Percentiles rank a stretch among this genome's conserved stretches.
Evolutionary conservation across 306 rosid genomes (phyloP).

Genomic region (Acmispon strigosus): DNA sequence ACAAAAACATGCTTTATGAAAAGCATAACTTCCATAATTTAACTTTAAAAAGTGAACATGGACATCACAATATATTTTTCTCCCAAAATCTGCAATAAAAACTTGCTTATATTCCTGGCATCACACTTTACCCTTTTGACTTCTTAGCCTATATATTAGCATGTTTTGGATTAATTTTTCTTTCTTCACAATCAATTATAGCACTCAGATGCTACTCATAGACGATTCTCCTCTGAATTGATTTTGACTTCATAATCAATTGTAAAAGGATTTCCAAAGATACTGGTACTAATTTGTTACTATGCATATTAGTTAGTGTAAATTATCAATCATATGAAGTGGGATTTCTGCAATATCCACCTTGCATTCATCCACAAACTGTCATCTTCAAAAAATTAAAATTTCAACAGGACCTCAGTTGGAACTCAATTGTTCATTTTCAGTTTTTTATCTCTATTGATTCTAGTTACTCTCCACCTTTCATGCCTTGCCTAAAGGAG

Average conservation of each 20-base stretch:
- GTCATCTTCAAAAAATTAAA: neutral
- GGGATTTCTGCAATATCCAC: neutral
- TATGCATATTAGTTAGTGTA: neutral
- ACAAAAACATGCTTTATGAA: conserved; percentile 33
- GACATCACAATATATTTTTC: conserved; percentile 24
- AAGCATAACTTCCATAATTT: conserved; percentile 43
- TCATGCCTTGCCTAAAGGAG: conserved; percentile 27
- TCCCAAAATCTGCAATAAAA: conserved; percentile 20
- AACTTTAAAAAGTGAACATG: conserved; percentile 29
- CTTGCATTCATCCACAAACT: neutral
- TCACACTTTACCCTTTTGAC: conserved; percentile 29
- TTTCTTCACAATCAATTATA: too few species aligned
- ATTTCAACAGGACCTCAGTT: neutral
- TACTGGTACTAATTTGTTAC: neutral
- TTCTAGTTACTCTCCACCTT: conserved; percentile 15
- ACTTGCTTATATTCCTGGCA: conserved; percentile 30
- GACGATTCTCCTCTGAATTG: too few species aligned
- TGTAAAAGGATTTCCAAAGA: too few species aligned
- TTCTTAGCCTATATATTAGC: neutral
- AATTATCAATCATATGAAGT: conserved; percentile 18
- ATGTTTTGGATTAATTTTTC: too few species aligned
- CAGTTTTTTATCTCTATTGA: neutral
- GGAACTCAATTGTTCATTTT: neutral
- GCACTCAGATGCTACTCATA: too few species aligned
- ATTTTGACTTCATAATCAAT: too few species aligned